Base-by-base conservation (phyloP, 768 basidiomycete genomes). In the Lactarius indigo region DNA sequence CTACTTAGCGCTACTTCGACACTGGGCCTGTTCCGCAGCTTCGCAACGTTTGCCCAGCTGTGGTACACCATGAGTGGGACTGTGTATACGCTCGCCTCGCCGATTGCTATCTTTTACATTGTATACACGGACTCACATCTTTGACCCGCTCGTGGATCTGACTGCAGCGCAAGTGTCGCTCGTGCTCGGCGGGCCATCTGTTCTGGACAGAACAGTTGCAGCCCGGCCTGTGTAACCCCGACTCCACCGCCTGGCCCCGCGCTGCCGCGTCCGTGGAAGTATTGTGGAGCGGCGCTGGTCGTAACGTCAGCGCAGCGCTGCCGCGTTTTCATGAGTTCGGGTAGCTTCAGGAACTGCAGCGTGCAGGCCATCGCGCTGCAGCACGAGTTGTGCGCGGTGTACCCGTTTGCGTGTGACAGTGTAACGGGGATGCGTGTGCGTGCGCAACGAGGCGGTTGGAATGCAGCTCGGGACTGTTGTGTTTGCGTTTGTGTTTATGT, bases 181-280 rank as follows among this genome's bases (percentile, higher is more conserved):
- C 35, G 84, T 93, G 23, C 80, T 91, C 10, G 91, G 92, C 44
- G 92, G 86, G 18, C 82, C 85, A 88, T 35, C 81, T 86, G 1
- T 78, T 92, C 3, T 92, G 89, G 90, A 82, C 86, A 0, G 90
- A 92, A 72, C 90, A 91, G 73, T 83, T n/a, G n/a, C n/a, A n/a
- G n/a, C n/a, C 88, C 0, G 82, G 83, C 7, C 82, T 87, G n/a
- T 78, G 81, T 63, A 92, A 88, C 72, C 75, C 92, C 31, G 89
- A 92, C 70, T 72, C 84, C 1, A 86, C 85, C 59, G 79, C 83
- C 1, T 92, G 91, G 90, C 91, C 89, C 17, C 81, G 88, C 59
- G 86, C 87, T 20, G 87, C 87, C 1, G 82, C 85, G 1, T 84
- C 85, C 15, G 89, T 89, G 0, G 91, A 92, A 78, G 73, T 91